A percentile compares a stretch with the other conserved stretches of the same genome.
Conservation (phyloP, 2,329 filamentous ascomycete species). For the Alternaria sp. region DNA sequence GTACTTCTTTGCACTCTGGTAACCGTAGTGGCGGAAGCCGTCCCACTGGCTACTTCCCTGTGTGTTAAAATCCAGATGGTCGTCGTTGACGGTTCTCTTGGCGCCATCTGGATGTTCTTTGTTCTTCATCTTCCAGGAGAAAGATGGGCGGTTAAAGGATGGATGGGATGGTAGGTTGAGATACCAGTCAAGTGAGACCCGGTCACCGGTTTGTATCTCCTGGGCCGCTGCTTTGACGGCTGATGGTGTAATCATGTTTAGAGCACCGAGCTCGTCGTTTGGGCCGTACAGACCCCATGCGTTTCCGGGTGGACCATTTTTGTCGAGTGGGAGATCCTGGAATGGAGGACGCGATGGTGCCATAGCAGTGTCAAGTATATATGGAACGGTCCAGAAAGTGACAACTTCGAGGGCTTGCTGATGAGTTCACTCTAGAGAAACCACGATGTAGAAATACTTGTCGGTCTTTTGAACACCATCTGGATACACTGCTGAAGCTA, state of each 20-base stretch:
- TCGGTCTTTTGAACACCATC: not conserved
- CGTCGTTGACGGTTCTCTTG: slow-evolving; percentile 46
- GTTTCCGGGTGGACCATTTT: slow-evolving; percentile 59
- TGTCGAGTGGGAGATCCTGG: slow-evolving; percentile 57
- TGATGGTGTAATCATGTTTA: slow-evolving; percentile 62
- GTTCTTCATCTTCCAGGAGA: slow-evolving; percentile 38
- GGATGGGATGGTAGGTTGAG: slow-evolving; percentile 50
- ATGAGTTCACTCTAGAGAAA: not conserved
- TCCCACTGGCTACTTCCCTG: slow-evolving; percentile 50
- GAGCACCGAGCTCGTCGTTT: slow-evolving; percentile 60
- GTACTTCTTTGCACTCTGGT: slow-evolving; percentile 50
- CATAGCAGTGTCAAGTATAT: slow-evolving; percentile 6
- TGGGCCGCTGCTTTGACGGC: slow-evolving; percentile 51
- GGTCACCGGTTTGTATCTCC: slow-evolving; percentile 54
- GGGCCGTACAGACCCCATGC: slow-evolving; percentile 64
- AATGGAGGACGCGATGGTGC: slow-evolving; percentile 47
- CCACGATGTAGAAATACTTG: not conserved
- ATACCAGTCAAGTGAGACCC: slow-evolving; percentile 49
- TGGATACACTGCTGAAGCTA: slow-evolving; percentile 3
- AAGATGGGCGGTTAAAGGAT: slow-evolving; percentile 45
- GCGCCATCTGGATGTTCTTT: slow-evolving; percentile 36
- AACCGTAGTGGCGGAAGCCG: slow-evolving; percentile 51
- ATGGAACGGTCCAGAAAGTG: too few species aligned
- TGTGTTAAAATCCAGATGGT: slow-evolving; percentile 47
- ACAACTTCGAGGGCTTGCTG: not conserved